Evolutionary conservation across 2,329 filamentous ascomycete genomes (phyloP), one percentile per base, ranked within the genome.

Genomic region (Huntiella abstrusa): DNA sequence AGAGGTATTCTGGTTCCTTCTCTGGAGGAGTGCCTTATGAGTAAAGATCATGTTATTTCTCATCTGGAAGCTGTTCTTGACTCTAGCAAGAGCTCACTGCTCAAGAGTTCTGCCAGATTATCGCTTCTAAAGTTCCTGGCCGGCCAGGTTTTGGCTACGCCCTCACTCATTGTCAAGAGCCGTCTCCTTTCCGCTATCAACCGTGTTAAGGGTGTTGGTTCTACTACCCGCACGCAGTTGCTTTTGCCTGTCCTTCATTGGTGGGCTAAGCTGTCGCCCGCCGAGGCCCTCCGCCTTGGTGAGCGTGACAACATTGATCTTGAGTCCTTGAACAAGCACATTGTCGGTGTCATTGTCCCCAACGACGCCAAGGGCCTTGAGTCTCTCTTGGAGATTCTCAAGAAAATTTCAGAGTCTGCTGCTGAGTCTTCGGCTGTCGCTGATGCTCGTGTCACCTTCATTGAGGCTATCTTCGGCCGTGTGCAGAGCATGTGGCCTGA

Each of bases 11-110:
- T 95, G n/a, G 59, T 84, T 15, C 83, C 83, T 0, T 73, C 71
- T 2, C 63, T 94, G 7, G 87, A 95, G 60, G 91, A 95, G 60
- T 92, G 80, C 55, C 70, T 88, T 3, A 73, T 95, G 53, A 86
- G 96, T 56, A 65, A 75, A 3, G 73, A 71, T 22, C 78, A 91
- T 51, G 68, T 94, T 39, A 64, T 70, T 19, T 72, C 73, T 15
- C 70, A 78, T 2, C 59, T 94, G 4, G 62, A 63, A 40, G 54
- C 57, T 4, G 54, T 57, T 8, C 59, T 65, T 43, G 62, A 64
- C 51, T 59, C 60, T 33, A 63, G 66, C 13, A 66, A 61, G 52
- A 64, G 63, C 28, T 69, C 70, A 39, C 59, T 78, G 17, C 15
- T 43, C 28, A 70, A 73, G 16, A 71, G 83, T 51, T 64, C 76